phyloP scores from a whole-genome alignment of 352 stramenopile species.

The Globisporangium solare region DNA sequence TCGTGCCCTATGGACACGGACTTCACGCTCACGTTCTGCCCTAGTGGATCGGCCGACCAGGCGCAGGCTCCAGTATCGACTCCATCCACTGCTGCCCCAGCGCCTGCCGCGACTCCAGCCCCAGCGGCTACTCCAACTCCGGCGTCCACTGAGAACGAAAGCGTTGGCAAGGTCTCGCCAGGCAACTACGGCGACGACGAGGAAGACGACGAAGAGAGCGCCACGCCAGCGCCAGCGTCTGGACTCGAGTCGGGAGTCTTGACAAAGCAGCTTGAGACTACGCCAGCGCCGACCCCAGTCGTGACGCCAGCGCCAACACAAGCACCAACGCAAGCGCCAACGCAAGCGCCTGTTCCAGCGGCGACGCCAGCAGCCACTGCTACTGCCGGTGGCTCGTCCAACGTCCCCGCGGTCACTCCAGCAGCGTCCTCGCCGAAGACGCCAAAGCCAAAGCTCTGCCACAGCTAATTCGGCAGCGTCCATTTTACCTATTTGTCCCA shows the following conservation, averaged over 20 bases:
- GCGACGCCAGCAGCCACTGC: not conserved
- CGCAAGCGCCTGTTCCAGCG: not conserved
- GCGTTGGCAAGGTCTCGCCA: slow-evolving; percentile 11
- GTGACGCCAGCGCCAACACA: not conserved
- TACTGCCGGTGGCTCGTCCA: too few relatives aligned
- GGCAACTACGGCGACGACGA: slow-evolving; percentile 14
- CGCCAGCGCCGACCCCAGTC: slow-evolving; percentile 1
- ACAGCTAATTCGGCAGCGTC: too few relatives aligned
- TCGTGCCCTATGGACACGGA: slow-evolving; percentile 54
- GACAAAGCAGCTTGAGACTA: slow-evolving; percentile 1
- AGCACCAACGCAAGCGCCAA: not conserved
- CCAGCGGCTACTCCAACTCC: slow-evolving; percentile 11
- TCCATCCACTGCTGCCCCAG: slow-evolving; percentile 9
- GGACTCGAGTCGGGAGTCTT: slow-evolving; percentile 9
- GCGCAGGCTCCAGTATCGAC: slow-evolving; percentile 4
- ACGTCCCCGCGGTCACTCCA: slow-evolving; percentile 1
- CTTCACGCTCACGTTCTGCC: slow-evolving; percentile 70
- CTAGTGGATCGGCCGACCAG: slow-evolving; percentile 20
- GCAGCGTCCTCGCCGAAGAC: slow-evolving; percentile 9
- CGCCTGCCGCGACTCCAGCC: slow-evolving; percentile 4
- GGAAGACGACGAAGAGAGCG: not conserved
- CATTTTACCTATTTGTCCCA: slow-evolving; percentile 2
- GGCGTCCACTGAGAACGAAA: slow-evolving; percentile 4
- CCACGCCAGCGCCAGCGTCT: too few relatives aligned
- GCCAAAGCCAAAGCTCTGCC: slow-evolving; percentile 21